Conservation (phyloP, 2,329 filamentous ascomycete species). For the Salinomyces thailandicus region DNA sequence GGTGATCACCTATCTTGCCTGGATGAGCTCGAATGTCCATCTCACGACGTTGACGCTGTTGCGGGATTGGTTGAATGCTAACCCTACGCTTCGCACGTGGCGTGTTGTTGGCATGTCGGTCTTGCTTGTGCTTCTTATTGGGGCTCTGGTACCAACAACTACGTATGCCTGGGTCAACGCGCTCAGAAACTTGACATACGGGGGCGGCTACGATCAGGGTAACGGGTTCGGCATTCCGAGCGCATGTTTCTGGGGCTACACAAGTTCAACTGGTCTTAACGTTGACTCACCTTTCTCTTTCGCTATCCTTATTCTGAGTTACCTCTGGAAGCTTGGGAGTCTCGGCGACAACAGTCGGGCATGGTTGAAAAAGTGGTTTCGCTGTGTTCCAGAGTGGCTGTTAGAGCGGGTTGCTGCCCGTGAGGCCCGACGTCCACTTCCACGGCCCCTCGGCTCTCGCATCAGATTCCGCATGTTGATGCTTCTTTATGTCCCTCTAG, state of each 20-base stretch:
- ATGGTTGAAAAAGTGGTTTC: background rate
- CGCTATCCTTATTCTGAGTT: slow-evolving; percentile 15
- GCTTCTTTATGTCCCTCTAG: slow-evolving; percentile 1
- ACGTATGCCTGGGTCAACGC: background rate
- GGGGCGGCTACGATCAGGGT: background rate
- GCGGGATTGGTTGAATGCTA: background rate
- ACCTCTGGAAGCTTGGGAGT: slow-evolving; percentile 20
- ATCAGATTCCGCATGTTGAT: background rate
- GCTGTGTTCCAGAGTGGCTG: background rate
- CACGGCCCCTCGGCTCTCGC: background rate
- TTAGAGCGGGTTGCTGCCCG: background rate
- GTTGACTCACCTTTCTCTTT: slow-evolving; percentile 13
- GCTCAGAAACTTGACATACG: background rate
- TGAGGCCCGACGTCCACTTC: background rate
- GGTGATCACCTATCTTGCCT: background rate
- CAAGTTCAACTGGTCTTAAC: slow-evolving; percentile 13
- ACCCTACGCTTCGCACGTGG: background rate
- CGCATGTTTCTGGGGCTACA: background rate
- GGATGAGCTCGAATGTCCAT: background rate
- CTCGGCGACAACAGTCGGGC: slow-evolving; percentile 6
- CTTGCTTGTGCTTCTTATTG: background rate
- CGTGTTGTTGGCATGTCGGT: background rate
- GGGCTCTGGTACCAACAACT: background rate
- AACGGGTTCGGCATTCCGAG: background rate
- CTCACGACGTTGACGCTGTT: background rate